A percentile compares a stretch with the other conserved stretches of the same genome.
Conservation (phyloP, 805 yeast genomes). For the Yamadazyma akitaensis region DNA sequence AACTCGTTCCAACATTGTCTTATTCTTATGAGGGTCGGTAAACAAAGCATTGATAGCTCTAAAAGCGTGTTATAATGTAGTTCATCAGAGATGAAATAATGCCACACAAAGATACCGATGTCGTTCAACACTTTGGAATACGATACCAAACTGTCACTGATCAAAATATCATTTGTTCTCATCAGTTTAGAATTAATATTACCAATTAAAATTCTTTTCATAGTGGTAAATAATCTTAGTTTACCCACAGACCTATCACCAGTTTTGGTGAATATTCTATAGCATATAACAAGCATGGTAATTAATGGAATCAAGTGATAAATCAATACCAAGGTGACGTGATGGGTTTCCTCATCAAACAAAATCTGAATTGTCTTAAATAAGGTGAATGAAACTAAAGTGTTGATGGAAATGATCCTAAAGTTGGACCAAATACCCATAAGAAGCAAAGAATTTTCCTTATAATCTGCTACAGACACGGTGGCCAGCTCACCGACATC, state of each 20-base stretch:
- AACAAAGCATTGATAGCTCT: conserved; percentile 31
- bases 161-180: conserved; percentile 74
- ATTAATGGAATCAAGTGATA: conserved; percentile 31
- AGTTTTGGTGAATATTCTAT: conserved; percentile 32
- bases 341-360: conserved; percentile 12
- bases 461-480: conserved; percentile 24
- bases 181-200: conserved; percentile 51
- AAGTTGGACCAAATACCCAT: conserved; percentile 35
- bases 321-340: conserved; percentile 10
- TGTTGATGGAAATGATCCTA: conserved; percentile 22
- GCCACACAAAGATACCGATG: conserved; percentile 52
- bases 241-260: conserved; percentile 32
- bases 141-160: conserved; percentile 84
- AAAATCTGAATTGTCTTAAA: conserved; percentile 11
- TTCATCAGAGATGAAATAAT: conserved; percentile 34
- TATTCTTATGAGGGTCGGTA: conserved; percentile 75
- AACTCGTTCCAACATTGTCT: conserved; percentile 80
- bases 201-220: conserved; percentile 55
- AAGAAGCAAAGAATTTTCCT: conserved; percentile 30
- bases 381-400: conserved; percentile 10
- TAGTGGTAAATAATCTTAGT: conserved; percentile 44
- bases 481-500: conserved; percentile 34
- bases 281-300: conserved; percentile 32
- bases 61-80: conserved; percentile 25
- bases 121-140: conserved; percentile 77